Conservation (phyloP, 805 yeast genomes). For the Phaffomyces antillensis region DNA sequence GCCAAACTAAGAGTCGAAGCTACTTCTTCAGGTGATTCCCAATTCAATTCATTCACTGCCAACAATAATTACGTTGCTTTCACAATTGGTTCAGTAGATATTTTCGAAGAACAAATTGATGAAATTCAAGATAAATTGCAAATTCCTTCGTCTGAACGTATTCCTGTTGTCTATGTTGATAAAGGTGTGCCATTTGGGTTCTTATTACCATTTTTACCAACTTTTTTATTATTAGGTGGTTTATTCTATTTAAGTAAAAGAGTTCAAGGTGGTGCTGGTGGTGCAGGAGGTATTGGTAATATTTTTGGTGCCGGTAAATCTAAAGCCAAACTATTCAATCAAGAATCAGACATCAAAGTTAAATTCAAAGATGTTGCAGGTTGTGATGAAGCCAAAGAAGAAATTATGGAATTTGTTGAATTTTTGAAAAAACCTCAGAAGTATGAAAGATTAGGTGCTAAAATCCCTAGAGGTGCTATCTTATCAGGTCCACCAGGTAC, state of each 20-base stretch:
- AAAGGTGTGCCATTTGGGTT: slow-evolving; percentile 58
- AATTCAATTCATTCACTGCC: slow-evolving; percentile 30
- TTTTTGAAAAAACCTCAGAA: slow-evolving; percentile 79
- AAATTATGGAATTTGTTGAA: slow-evolving; percentile 91
- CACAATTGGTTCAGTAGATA: slow-evolving; percentile 82
- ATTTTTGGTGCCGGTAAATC: slow-evolving; percentile 74
- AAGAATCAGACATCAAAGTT: slow-evolving; percentile 74
- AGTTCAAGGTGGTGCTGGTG: slow-evolving; percentile 36
- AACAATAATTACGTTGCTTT: slow-evolving; percentile 43
- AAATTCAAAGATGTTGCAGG: slow-evolving; percentile 91
- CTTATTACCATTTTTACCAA: slow-evolving; percentile 70
- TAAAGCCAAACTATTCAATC: slow-evolving; percentile 74
- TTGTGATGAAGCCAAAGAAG: slow-evolving; percentile 89
- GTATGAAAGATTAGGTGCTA: slow-evolving; percentile 85
- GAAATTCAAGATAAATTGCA: slow-evolving; percentile 62
- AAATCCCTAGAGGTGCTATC: slow-evolving; percentile 93
- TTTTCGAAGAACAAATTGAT: slow-evolving; percentile 78
- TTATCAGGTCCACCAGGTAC: slow-evolving; percentile 96
- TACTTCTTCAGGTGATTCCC: slow-evolving; percentile 57
- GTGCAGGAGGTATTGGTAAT: slow-evolving; percentile 56
- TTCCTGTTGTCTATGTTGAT: slow-evolving; percentile 72
- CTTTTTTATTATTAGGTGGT: slow-evolving; percentile 75
- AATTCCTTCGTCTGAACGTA: slow-evolving; percentile 60
- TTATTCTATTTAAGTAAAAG: slow-evolving; percentile 38
- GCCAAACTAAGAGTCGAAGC: slow-evolving; percentile 23